Percentiles rank a stretch among this genome's conserved stretches.
phyloP scores from a whole-genome alignment of 2,329 filamentous ascomycete genomes.

The Penicillium sp. region DNA sequence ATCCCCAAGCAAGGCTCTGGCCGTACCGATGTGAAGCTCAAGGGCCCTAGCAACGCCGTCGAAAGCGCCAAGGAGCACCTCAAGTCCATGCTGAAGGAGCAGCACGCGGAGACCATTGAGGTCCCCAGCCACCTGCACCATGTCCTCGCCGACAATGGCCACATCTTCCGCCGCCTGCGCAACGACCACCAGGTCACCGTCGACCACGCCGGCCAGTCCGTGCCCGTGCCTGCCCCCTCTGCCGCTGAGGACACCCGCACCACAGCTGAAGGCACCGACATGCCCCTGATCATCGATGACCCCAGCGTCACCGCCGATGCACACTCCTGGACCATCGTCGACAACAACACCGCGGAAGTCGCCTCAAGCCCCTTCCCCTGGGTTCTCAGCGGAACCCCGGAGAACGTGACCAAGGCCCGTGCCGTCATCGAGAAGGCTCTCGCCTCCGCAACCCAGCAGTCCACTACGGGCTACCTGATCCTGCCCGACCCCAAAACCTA shows the following conservation, averaged over 20 bases:
- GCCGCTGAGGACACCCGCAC: conserved; percentile 49
- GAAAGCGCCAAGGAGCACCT: conserved; percentile 87
- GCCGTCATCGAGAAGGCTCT: conserved; percentile 71
- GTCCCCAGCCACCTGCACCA: conserved; percentile 84
- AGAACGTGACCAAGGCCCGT: conserved; percentile 80
- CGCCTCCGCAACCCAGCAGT: conserved; percentile 53
- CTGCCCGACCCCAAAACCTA: conserved; percentile 88
- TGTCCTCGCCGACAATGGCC: conserved; percentile 75
- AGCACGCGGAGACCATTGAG: conserved; percentile 82
- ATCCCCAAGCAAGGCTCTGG: conserved; percentile 86
- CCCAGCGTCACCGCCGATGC: conserved; percentile 62
- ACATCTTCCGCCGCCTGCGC: conserved; percentile 87
- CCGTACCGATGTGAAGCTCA: conserved; percentile 81
- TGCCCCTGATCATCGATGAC: conserved; percentile 94
- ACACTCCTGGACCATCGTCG: conserved; percentile 82
- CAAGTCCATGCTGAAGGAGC: conserved; percentile 70
- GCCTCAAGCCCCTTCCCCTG: conserved; percentile 63
- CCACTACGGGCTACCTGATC: conserved; percentile 78
- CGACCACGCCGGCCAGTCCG: conserved; percentile 79
- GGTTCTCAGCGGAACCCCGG: conserved; percentile 76
- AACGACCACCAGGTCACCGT: conserved; percentile 86
- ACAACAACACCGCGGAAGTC: conserved; percentile 40
- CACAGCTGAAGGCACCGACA: conserved; percentile 54
- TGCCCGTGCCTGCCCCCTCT: conserved; percentile 70
- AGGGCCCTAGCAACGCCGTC: conserved; percentile 74